phyloP scores from a whole-genome alignment of 2,329 filamentous ascomycete species.

The Penicillium sp. region DNA sequence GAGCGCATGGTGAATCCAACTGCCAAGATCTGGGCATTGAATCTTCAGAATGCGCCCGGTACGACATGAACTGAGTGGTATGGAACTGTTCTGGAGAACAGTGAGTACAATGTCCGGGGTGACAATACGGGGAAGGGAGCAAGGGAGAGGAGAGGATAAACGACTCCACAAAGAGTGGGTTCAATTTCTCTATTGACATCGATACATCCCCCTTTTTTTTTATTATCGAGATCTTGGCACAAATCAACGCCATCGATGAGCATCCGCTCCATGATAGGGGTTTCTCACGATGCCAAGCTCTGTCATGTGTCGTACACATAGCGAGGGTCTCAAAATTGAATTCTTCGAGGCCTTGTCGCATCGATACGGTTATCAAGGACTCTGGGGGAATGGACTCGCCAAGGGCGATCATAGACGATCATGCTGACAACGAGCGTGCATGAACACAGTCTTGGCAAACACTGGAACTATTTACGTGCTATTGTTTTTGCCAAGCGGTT shows the following conservation, averaged over 20 bases:
- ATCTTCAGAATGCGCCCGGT: slow-evolving; percentile 12
- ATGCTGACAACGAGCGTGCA: background rate
- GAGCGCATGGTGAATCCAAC: slow-evolving; percentile 3
- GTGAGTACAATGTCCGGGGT: background rate
- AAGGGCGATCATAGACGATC: slow-evolving; percentile 15
- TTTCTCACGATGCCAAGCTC: slow-evolving; percentile 4
- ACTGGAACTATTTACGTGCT: slow-evolving; percentile 4
- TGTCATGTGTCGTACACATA: background rate
- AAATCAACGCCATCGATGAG: slow-evolving; percentile 1
- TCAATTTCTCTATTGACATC: background rate
- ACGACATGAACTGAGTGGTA: background rate
- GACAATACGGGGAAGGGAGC: slow-evolving; percentile 8
- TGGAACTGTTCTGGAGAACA: background rate
- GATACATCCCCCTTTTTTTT: slow-evolving; percentile 1
- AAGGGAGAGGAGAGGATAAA: slow-evolving; percentile 1
- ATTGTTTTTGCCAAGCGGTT: slow-evolving; percentile 10
- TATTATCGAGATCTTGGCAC: slow-evolving; percentile 5
- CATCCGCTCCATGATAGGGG: background rate
- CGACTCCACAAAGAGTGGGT: slow-evolving; percentile 5
- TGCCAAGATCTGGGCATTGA: slow-evolving; percentile 12
- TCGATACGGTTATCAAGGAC: background rate
- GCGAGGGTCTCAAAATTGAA: slow-evolving; percentile 1
- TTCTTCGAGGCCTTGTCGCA: background rate
- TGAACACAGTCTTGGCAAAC: background rate
- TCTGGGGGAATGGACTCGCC: slow-evolving; percentile 1